Percentiles rank a stretch among this genome's conserved stretches.
Conservation (phyloP, 2,329 filamentous ascomycete species). For the Epichloe sp. region DNA sequence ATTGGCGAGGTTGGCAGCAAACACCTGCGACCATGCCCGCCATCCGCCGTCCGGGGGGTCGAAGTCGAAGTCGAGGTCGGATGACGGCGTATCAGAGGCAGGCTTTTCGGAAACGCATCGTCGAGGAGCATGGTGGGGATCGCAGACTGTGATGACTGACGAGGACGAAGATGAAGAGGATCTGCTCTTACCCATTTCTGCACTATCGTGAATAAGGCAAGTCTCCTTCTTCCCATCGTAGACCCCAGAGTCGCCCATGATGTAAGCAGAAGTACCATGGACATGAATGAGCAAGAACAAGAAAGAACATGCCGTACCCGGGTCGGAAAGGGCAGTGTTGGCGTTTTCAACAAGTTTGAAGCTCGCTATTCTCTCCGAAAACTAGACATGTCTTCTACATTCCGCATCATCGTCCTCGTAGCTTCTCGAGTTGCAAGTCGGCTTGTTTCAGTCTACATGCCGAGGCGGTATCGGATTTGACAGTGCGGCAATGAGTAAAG, state of each 20-base stretch:
- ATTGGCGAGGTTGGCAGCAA: conserved; percentile 34
- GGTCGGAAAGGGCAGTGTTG: neutral
- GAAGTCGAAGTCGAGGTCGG: neutral
- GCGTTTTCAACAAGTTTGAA: neutral
- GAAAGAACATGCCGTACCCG: neutral
- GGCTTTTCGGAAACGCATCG: neutral
- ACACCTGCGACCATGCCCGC: conserved; percentile 36
- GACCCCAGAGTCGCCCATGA: neutral
- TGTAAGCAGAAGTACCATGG: neutral
- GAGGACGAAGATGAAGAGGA: neutral
- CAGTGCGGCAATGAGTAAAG: neutral
- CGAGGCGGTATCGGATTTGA: neutral
- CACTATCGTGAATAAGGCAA: neutral
- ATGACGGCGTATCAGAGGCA: neutral
- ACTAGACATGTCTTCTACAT: neutral
- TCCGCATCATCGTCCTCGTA: neutral
- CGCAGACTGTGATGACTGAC: neutral
- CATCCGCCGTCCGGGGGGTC: conserved; percentile 30
- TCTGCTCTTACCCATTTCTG: neutral
- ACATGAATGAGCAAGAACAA: neutral
- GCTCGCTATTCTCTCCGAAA: neutral
- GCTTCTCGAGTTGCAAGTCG: neutral
- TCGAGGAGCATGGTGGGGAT: neutral
- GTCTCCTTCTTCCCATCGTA: neutral
- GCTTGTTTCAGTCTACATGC: conserved; percentile 1